Base-by-base conservation (phyloP, 2,329 filamentous ascomycete species). In the Sphaerulina vaccinii region DNA sequence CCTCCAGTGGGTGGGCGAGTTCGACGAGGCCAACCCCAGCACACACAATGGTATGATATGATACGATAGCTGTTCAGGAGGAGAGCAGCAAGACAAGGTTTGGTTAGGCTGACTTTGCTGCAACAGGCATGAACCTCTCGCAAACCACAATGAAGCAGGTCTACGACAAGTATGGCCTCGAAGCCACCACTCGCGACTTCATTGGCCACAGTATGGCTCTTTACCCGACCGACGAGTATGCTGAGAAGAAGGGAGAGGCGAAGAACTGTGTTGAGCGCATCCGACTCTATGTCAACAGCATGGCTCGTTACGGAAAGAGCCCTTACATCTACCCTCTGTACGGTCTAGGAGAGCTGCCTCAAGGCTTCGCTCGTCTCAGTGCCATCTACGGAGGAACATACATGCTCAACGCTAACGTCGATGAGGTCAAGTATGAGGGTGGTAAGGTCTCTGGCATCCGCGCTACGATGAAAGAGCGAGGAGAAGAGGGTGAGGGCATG, bases 251-350 rank as follows among this genome's bases (percentile, higher is more conserved):
- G 43, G 91, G 91, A 60, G 77, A 78, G 67, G 90, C 91, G 38
- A 84, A 87, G 63, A 90, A 96, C 70, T 84, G 88, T 51, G 88
- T 99, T 64, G 84, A 92, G 73, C 90, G 92, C 65, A 96, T 99
- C 71, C 84, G 89, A 62, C 81, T 99, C 40, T 99, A 99, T 74
- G 95, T 92, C 64, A 96, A 96, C 81, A 96, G 91, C 23, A 95
- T 99, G 75, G 90, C 91, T 46, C 85, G 92, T 58, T 97, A 97
- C 74, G 93, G 93, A 74, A 97, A 96, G 76, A 97, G 91, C 10
- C 95, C 93, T 39, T 99, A 97, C 79, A 97, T 99, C 77, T 99
- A 99, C 80, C 95, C 93, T 42, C 85, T 97, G 24, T 99, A 99
- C 76, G 93, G 93, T 57, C 84, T 99, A 43, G 93, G 88, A 70